phyloP scores from a whole-genome alignment of 306 rosid species.

The Vigna trinervia region DNA sequence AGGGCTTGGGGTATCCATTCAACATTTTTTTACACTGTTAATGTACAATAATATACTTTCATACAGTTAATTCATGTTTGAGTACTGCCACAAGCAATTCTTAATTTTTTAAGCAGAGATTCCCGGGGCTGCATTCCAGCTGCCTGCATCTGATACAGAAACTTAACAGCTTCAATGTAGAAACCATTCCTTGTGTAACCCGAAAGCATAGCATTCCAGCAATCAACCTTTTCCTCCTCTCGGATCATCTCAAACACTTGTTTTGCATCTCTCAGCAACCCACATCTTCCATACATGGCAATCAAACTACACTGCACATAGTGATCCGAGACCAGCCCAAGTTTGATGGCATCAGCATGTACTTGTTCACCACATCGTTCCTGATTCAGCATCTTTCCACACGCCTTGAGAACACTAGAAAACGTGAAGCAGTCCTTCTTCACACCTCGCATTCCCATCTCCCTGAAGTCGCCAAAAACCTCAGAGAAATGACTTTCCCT shows the following conservation, averaged over 20 bases:
- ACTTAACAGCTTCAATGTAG: constrained; percentile 63
- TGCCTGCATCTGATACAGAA: constrained; percentile 62
- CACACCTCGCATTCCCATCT: constrained; percentile 61
- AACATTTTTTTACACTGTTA: neutral
- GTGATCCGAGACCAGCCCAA: constrained; percentile 50
- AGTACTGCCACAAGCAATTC: constrained; percentile 55
- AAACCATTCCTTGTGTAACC: constrained; percentile 53
- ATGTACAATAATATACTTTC: constrained; percentile 38
- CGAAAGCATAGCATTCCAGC: constrained; percentile 75
- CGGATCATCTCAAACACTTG: constrained; percentile 49
- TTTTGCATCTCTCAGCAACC: constrained; percentile 55
- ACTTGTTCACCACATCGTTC: constrained; percentile 60
- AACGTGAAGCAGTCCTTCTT: constrained; percentile 60
- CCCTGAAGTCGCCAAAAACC: constrained; percentile 53
- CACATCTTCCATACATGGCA: constrained; percentile 68
- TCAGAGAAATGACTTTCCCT: constrained; percentile 54
- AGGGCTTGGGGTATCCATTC: neutral
- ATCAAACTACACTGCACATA: constrained; percentile 64
- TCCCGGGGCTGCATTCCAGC: constrained; percentile 58
- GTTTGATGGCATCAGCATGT: constrained; percentile 62
- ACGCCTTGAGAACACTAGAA: constrained; percentile 69
- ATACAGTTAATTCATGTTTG: constrained; percentile 24
- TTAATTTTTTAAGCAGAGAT: constrained; percentile 59
- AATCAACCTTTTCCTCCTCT: constrained; percentile 47
- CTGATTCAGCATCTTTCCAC: constrained; percentile 56